Evolutionary conservation across 1,284 basidiomycete genomes (phyloP).

Genomic region (Cutaneotrichosporon arboriforme): DNA sequence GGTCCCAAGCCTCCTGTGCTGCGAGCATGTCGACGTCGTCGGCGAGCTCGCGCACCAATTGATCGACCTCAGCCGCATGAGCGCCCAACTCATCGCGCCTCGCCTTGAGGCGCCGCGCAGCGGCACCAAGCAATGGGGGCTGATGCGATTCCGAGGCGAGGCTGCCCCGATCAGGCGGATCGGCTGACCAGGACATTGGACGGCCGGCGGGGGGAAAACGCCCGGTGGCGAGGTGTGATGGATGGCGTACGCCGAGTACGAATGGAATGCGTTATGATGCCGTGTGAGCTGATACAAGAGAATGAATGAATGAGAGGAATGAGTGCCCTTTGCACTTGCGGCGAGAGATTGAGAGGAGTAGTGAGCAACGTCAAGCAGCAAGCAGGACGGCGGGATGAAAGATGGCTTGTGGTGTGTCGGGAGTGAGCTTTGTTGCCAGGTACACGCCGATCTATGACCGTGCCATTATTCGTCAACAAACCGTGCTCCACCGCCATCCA

Average conservation of each 20-base stretch:
- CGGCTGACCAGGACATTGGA: background rate
- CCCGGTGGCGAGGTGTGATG: background rate
- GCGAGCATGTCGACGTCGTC: constrained; percentile 35
- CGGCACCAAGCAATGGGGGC: background rate
- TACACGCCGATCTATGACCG: background rate
- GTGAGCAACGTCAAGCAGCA: too few relatives aligned
- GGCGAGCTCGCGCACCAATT: constrained; percentile 28
- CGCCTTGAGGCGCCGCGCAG: background rate
- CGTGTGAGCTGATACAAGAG: too few relatives aligned
- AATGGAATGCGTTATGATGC: background rate
- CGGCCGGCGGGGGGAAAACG: background rate
- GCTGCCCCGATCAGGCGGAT: background rate
- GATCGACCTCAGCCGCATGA: constrained; percentile 25
- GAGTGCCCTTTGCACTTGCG: too few relatives aligned
- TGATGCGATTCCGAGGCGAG: background rate
- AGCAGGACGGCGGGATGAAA: background rate
- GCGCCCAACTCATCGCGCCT: constrained; percentile 29
- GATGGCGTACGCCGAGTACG: background rate
- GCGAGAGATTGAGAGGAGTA: background rate
- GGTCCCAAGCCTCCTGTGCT: constrained; percentile 41
- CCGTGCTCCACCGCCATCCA: too few relatives aligned
- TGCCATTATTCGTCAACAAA: too few relatives aligned
- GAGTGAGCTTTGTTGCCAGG: background rate
- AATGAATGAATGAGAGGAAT: background rate
- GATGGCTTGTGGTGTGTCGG: background rate